Evolutionary conservation across 1,284 basidiomycete species (phyloP).

Genomic region (Sporisorium graminicola): DNA sequence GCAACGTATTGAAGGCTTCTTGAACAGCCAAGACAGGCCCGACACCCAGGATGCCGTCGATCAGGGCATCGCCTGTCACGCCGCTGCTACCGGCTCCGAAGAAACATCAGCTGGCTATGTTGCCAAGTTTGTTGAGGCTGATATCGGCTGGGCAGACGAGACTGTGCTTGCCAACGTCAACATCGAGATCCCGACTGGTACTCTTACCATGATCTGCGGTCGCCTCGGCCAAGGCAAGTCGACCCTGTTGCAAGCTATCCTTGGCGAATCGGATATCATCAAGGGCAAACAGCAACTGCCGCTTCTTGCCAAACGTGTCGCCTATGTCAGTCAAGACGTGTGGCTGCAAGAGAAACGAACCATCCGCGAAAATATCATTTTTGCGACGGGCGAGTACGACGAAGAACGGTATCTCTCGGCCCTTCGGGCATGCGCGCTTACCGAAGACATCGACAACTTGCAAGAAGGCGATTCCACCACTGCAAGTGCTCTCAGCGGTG

Average conservation of each 20-base stretch:
- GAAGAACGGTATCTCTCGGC: constrained; percentile 53
- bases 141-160: constrained; percentile 39
- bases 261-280: constrained; percentile 59
- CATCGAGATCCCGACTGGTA: constrained; percentile 38
- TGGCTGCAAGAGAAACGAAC: constrained; percentile 59
- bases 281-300: constrained; percentile 41
- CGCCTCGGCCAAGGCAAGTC: constrained; percentile 65
- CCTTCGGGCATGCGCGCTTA: constrained; percentile 59
- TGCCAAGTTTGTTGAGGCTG: constrained; percentile 38
- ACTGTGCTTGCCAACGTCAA: constrained; percentile 37
- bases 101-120: constrained; percentile 8
- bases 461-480: constrained; percentile 61
- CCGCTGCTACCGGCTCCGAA: not conserved
- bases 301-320: constrained; percentile 35
- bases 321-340: constrained; percentile 62
- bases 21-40: constrained; percentile 36
- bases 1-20: constrained; percentile 56
- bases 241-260: constrained; percentile 58
- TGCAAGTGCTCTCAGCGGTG: constrained; percentile 63
- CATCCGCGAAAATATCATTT: constrained; percentile 65
- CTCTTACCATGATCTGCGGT: constrained; percentile 62
- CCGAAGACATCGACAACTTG: constrained; percentile 52
- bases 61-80: constrained; percentile 8
- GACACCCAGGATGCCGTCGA: constrained; percentile 20
- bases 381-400: constrained; percentile 52